phyloP scores from a whole-genome alignment of 768 basidiomycete species.

The Mycena kentingensis region DNA sequence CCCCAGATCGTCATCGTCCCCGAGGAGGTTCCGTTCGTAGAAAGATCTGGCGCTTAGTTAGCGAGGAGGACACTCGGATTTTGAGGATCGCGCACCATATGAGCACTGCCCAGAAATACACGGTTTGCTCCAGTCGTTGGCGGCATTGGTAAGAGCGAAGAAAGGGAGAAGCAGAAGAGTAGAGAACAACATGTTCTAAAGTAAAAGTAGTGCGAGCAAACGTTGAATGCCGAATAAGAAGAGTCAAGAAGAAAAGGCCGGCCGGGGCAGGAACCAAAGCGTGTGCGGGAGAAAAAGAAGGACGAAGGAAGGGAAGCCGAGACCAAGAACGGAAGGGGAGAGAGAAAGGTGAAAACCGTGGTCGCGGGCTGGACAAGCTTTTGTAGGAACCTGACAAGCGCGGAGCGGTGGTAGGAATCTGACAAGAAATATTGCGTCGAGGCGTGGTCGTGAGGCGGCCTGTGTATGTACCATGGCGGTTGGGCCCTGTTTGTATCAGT shows the following conservation, averaged over 20 bases:
- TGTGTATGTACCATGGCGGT: too few relatives aligned
- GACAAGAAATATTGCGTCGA: too few relatives aligned
- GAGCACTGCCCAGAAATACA: conserved; percentile 10
- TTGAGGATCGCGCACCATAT: neutral
- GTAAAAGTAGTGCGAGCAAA: neutral
- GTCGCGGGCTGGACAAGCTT: neutral
- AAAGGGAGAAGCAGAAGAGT: neutral
- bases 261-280: neutral
- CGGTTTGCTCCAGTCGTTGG: conserved; percentile 15
- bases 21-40: neutral
- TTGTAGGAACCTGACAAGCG: too few relatives aligned
- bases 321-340: neutral
- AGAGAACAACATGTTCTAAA: neutral
- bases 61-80: neutral
- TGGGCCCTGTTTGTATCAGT: too few relatives aligned
- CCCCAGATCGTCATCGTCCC: conserved; percentile 12
- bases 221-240: too few relatives aligned
- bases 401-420: too few relatives aligned
- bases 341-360: neutral
- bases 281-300: neutral
- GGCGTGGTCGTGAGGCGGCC: too few relatives aligned
- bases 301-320: neutral
- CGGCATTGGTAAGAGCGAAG: neutral
- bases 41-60: conserved; percentile 2
- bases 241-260: neutral